phyloP scores from a whole-genome alignment of 1,284 basidiomycete genomes.

The Apiotrichum akiyoshidainum region DNA sequence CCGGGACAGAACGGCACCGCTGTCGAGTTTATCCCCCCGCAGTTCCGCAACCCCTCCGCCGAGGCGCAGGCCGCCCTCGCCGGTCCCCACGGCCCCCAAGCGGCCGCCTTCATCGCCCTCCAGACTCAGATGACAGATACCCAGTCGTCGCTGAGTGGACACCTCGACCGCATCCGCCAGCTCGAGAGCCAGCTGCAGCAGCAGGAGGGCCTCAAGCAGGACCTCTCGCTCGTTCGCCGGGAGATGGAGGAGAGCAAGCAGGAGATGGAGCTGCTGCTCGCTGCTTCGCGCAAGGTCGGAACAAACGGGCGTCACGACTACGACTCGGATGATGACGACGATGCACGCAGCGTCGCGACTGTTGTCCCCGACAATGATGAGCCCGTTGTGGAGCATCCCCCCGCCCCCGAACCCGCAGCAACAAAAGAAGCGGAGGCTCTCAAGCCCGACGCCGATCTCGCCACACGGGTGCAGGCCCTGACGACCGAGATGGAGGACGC shows the following conservation, averaged over 20 bases:
- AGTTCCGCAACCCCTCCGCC: conserved; percentile 43
- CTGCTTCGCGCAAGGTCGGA: conserved; percentile 27
- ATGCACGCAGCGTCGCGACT: conserved; percentile 45
- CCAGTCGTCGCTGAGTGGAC: conserved; percentile 70
- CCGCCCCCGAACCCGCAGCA: not conserved
- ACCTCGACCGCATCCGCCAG: conserved; percentile 79
- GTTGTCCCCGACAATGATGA: conserved; percentile 45
- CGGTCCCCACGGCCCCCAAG: conserved; percentile 45
- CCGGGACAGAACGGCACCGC: conserved; percentile 54
- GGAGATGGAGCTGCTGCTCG: conserved; percentile 42
- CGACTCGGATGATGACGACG: conserved; percentile 55
- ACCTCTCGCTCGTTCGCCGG: conserved; percentile 69
- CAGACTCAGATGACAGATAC: conserved; percentile 83
- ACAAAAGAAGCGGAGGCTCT: not conserved
- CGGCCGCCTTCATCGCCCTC: conserved; percentile 59
- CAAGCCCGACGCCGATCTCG: conserved; percentile 61
- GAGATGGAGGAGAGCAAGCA: conserved; percentile 61
- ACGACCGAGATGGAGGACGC: conserved; percentile 73
- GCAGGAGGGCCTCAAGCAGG: conserved; percentile 78
- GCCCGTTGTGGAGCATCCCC: not conserved
- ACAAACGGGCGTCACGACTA: conserved; percentile 52
- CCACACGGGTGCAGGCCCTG: conserved; percentile 67
- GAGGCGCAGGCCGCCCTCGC: conserved; percentile 47
- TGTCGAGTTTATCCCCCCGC: conserved; percentile 42
- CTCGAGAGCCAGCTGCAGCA: conserved; percentile 76